Base-by-base conservation (phyloP, 164 flowering plant genomes). In the Amborella trichopoda region DNA sequence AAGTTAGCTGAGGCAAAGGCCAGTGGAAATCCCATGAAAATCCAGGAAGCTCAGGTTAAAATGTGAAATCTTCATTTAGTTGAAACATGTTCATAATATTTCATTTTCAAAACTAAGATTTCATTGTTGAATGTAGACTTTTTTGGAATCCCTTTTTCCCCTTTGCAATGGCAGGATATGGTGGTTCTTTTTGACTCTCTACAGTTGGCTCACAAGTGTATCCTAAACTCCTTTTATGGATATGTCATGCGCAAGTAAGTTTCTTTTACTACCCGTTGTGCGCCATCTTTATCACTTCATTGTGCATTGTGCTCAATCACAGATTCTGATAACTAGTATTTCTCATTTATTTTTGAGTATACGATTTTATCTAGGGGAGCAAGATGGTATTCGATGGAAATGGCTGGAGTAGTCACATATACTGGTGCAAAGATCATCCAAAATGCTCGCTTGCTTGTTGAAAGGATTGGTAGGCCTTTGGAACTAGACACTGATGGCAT, bases 311-410 rank as follows among this genome's bases (percentile, higher is more conserved):
- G n/a, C n/a, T n/a, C n/a, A n/a, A n/a, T n/a, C n/a, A n/a, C n/a
- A n/a, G n/a, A n/a, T 37, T 37, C 10, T 37, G 13, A 37, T 37
- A 37, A 6, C 40, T 30, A 30, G 11, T 30, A 14, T 30, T 30
- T 14, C 0, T 30, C 14, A 8, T 14, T 14, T 30, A 30, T 37
- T 37, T 20, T 14, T 37, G 14, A 4, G 10, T 26, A 25, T 23
- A 21, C 14, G 20, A 19, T 59, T 48, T 51, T 13, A 36, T 54
- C 32, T 55, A 91, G 99, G 70, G 99, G 99, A 59, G 99, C 99
- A 56, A 78, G 99, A 68, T 93, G 99, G 99, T 93, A 84, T 54
- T 93, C 99, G 14, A 93, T 93, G 99, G 99, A 93, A 76, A 93
- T 93, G 99, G 99, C 99, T 60, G 99, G 99, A 48, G 95, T 88